Percentiles rank a stretch among this genome's conserved stretches.
phyloP scores from a whole-genome alignment of 345 rosid species.

The Boechera divaricarpa region DNA sequence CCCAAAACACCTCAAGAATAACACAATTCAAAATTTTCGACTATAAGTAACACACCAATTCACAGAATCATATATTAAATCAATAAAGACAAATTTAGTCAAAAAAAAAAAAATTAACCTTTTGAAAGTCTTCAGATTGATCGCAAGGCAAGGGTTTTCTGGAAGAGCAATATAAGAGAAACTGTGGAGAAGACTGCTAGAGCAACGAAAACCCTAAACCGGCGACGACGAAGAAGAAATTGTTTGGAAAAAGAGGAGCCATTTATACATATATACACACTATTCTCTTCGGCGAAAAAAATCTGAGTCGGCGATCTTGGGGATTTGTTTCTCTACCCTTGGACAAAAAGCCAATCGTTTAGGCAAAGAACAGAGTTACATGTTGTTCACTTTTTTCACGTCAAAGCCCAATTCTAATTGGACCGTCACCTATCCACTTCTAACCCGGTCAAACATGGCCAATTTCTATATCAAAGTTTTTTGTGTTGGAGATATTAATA shows the following conservation, averaged over 20 bases:
- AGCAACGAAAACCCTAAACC: constrained; percentile 41
- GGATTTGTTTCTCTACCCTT: constrained; percentile 28
- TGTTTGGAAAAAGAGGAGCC: constrained; percentile 4
- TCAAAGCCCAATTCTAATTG: constrained; percentile 19
- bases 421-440: background rate
- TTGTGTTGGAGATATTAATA: no score
- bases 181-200: background rate
- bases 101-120: background rate
- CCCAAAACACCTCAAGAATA: background rate
- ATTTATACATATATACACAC: background rate
- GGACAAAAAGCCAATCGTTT: constrained; percentile 35
- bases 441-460: constrained; percentile 1
- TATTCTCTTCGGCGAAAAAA: constrained; percentile 20
- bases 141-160: constrained; percentile 21
- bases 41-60: constrained; percentile 12
- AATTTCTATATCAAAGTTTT: no score
- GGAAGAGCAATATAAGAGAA: constrained; percentile 16
- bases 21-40: background rate
- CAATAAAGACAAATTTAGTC: background rate
- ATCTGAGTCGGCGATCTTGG: constrained; percentile 35
- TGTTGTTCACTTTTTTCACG: background rate
- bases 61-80: background rate
- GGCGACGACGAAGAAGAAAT: constrained; percentile 18
- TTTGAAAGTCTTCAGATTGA: background rate
- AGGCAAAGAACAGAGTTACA: background rate